These are phyloP conservation scores for Hyphopichia buzzinii DNA, from an alignment of 1,139 yeast species.

Conservation along the genomic window DNA sequence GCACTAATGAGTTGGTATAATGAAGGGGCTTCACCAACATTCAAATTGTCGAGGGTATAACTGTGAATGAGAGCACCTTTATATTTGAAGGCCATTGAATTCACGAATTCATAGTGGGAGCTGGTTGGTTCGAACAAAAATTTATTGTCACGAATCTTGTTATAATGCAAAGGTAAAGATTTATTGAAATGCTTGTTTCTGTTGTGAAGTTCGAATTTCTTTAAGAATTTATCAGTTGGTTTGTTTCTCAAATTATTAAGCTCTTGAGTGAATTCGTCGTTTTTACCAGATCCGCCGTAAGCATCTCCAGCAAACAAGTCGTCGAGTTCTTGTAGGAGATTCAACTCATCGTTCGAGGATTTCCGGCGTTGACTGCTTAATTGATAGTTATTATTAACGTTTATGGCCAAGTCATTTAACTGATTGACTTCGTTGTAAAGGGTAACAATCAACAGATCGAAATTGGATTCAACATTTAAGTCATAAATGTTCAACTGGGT, in stretches of 20 bases:
- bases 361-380: conserved; percentile 3
- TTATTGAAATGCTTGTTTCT: conserved; percentile 12
- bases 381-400: conserved; percentile 14
- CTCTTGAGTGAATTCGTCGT: conserved; percentile 12
- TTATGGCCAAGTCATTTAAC: conserved; percentile 16
- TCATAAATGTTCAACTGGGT: conserved; percentile 52
- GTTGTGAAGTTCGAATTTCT: conserved; percentile 14
- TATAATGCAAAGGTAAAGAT: conserved; percentile 18
- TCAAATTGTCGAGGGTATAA: conserved; percentile 32
- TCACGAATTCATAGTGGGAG: conserved; percentile 12
- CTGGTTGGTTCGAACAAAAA: conserved; percentile 39
- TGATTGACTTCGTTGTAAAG: conserved; percentile 31
- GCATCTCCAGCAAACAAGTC: conserved; percentile 25
- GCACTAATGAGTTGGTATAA: conserved; percentile 27
- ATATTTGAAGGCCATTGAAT: conserved; percentile 14
- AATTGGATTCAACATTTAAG: conserved; percentile 22
- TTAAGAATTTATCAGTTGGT: conserved; percentile 16
- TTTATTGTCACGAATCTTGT: conserved; percentile 25
- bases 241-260: conserved; percentile 9
- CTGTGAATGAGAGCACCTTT: conserved; percentile 25
- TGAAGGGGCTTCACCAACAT: conserved; percentile 41
- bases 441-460: conserved; percentile 26
- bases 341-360: conserved; percentile 5
- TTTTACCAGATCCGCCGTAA: conserved; percentile 17
- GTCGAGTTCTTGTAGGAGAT: conserved; percentile 11